Base-by-base conservation (phyloP, 1,139 yeast genomes). In the Kluyveromyces marxianus region DNA sequence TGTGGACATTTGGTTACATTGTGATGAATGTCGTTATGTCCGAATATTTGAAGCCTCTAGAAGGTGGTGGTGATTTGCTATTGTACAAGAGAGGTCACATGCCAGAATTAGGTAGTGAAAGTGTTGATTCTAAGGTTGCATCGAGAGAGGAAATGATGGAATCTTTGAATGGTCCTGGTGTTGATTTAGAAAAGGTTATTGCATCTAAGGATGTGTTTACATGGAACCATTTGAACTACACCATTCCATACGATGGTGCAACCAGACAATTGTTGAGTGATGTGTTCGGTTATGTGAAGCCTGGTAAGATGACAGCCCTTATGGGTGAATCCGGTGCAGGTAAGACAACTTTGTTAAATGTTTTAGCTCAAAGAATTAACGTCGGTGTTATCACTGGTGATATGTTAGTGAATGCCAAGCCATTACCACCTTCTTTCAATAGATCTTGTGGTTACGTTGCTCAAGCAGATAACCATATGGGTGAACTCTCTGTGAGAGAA, bases 331-430 rank as follows among this genome's bases (percentile, higher is more conserved):
- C 94, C 0, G 96, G 96, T 0, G 79, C 89, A 5, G 96, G 96
- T 5, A 88, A 88, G 59, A 88, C 96, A 0, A 85, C 96, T 0
- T 62, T 88, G 35, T 68, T 88, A 32, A 87, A 88, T 56, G 77
- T 81, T 1, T 65, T 88, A 49, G 87, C 95, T 0, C 75, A 79
- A 42, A 69, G 85, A 61, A 71, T 75, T 50, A 70, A 72, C 44
- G 71, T 75, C 62, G 86, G 85, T 54, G 76, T 74, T 36, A 71
- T 80, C 41, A 75, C 83, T 41, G 85, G 86, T 56, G 81, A 77
- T 47, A 75, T 79, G 77, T 65, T 78, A 47, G 83, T 80, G 26
- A 79, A 79, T 55, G 84, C 83, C 47, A 66, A 68, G 47, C 70
- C 72, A 3, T 63, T 77, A 39, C 79, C 76, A 51, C 60, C 67